Evolutionary conservation across 163 green algal species (phyloP), one percentile per base, ranked within the genome.

Genomic region (Scenedesmus sp.): DNA sequence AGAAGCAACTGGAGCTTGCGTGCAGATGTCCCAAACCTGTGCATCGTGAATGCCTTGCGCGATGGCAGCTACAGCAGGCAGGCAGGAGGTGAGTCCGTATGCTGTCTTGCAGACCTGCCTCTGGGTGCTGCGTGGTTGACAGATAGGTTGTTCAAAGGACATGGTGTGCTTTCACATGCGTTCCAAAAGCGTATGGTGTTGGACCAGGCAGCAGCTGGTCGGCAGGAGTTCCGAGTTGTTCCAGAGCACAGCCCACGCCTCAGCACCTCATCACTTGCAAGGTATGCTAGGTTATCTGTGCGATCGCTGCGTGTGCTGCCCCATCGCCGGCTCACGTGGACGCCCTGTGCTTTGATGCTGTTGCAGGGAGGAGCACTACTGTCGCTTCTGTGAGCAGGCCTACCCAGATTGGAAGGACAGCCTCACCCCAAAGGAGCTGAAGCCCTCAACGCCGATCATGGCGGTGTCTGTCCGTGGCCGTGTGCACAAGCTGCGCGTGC

Each of bases 11-110:
- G 52, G 26, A 67, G 18, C 66, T 55, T 52, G 77, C 74, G 6
- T 92, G 89, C 67, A 60, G 55, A 1, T 92, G 89, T 46, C 89
- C 89, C 2, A 70, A 83, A 12, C 46, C 57, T 16, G 70, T 55
- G 20, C 89, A 92, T 84, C 18, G 18, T 4, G n/a, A 55, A 54
- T 92, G 89, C 55, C 56, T 92, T 10, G 89, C 89, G 5, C 67
- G 89, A 6, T 92, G 89, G 89, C 89, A 92, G 83, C 89, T 92
- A 73, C 89, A 92, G 83, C 83, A 89, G 46, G 89, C 89, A 16
- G 89, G 89, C 52, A 86, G 54, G 52, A 67, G 56, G 89, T 89
- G 62, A 66, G 89, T 23, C n/a, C 56, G 10, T 66, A 56, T 56
- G 46, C 23, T 70, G 83, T 52, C 83, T 79, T 85, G 74, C 4